Conservation (phyloP, 1,139 yeast species). For the Diutina scorzettiae region DNA sequence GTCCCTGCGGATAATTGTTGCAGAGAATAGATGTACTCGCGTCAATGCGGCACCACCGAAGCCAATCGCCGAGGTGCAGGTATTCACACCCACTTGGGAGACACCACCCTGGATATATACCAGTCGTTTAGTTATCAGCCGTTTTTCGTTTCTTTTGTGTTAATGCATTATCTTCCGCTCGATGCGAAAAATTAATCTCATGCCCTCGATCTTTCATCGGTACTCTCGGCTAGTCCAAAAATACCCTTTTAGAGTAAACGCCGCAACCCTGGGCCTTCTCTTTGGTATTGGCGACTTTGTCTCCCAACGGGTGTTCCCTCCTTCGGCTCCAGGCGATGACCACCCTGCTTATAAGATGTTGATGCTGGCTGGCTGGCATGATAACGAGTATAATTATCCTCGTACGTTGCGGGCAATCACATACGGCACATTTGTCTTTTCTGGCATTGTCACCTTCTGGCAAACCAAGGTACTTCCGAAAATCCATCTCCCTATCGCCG, state of each 20-base stretch:
- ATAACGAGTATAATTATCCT: constrained; percentile 22
- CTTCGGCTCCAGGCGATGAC: constrained; percentile 11
- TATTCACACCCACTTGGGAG: too few species aligned
- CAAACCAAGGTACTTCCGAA: constrained; percentile 44
- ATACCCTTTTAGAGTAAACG: constrained; percentile 1
- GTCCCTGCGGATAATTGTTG: too few species aligned
- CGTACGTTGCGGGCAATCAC: constrained; percentile 56
- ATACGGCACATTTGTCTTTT: constrained; percentile 70
- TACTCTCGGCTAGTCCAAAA: constrained; percentile 1
- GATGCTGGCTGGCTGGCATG: not conserved
- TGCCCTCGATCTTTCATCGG: constrained; percentile 4
- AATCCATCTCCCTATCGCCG: constrained; percentile 29
- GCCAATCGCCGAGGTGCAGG: too few species aligned
- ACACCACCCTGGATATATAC: too few species aligned
- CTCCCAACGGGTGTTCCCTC: constrained; percentile 53
- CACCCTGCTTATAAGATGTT: constrained; percentile 8
- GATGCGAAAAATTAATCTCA: not conserved
- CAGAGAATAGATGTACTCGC: too few species aligned
- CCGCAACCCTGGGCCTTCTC: constrained; percentile 40
- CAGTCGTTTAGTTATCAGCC: too few species aligned
- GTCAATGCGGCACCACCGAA: too few species aligned
- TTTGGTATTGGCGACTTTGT: constrained; percentile 67
- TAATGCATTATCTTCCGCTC: too few species aligned
- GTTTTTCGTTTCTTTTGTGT: too few species aligned
- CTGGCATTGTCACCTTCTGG: constrained; percentile 67